These are phyloP conservation scores for Pichia californica DNA, from an alignment of 805 yeast genomes.

Conservation along the genomic window DNA sequence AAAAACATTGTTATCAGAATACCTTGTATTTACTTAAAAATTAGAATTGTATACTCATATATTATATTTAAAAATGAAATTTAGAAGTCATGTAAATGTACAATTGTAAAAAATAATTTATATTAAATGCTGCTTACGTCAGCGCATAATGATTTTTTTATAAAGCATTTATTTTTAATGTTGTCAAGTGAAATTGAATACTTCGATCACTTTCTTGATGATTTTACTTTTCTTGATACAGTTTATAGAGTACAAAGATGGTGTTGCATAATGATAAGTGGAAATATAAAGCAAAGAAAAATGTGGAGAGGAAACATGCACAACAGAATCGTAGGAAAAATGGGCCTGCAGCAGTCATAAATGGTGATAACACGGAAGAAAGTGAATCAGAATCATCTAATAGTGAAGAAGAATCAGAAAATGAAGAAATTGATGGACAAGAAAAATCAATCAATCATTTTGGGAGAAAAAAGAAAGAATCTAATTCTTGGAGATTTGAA, in stretches of 20 bases:
- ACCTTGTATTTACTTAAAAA: constrained; percentile 23
- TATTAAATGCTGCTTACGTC: too few relatives aligned
- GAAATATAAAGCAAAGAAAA: constrained; percentile 40
- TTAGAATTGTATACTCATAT: too few relatives aligned
- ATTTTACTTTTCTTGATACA: too few relatives aligned
- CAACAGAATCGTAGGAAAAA: constrained; percentile 20
- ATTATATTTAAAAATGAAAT: too few relatives aligned
- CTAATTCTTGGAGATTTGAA: constrained; percentile 28
- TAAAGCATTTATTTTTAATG: too few relatives aligned
- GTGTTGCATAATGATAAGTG: constrained; percentile 49
- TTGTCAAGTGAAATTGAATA: too few relatives aligned
- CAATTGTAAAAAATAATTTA: too few relatives aligned
- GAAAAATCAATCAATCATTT: too few relatives aligned
- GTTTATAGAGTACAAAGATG: constrained; percentile 30
- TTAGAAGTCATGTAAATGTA: too few relatives aligned
- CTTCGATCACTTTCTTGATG: too few relatives aligned
- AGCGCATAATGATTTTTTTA: too few relatives aligned
- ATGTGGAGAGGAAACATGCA: constrained; percentile 36
- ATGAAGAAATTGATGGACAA: neutral
- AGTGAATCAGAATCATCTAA: neutral
- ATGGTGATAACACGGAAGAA: neutral
- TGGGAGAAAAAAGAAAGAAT: constrained; percentile 6
- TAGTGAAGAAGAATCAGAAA: neutral
- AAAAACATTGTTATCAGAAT: constrained; percentile 44
- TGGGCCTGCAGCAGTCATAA: too few relatives aligned